These are phyloP conservation scores for Coemansia sp. DNA, from an alignment of 192 early-diverging fungal genomes.

Conservation along the genomic window DNA sequence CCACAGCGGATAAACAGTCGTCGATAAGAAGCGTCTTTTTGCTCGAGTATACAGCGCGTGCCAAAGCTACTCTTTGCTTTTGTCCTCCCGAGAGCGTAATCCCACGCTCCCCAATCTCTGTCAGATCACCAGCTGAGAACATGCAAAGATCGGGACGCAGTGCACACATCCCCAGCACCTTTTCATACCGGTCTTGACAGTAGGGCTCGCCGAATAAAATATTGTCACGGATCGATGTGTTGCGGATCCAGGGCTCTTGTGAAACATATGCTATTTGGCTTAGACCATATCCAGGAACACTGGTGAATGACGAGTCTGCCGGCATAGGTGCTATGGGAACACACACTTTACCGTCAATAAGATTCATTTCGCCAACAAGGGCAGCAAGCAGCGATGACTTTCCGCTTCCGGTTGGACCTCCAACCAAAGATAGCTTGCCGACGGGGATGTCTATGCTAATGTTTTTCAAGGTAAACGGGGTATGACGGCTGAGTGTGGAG, in stretches of 20 bases:
- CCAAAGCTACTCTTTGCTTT: constrained; percentile 80
- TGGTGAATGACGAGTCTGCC: background rate
- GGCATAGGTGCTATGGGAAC: constrained; percentile 12
- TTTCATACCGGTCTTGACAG: constrained; percentile 67
- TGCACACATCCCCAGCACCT: constrained; percentile 78
- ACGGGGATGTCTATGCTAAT: constrained; percentile 67
- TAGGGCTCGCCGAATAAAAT: constrained; percentile 80
- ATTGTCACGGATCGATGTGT: constrained; percentile 74
- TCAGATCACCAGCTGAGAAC: constrained; percentile 79
- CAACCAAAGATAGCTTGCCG: constrained; percentile 72
- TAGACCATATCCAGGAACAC: constrained; percentile 7
- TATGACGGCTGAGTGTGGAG: background rate
- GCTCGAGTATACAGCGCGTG: constrained; percentile 74
- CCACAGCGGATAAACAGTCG: constrained; percentile 90
- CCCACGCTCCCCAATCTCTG: constrained; percentile 88
- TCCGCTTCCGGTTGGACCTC: constrained; percentile 87
- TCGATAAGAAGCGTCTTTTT: constrained; percentile 64
- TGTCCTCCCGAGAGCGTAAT: constrained; percentile 84
- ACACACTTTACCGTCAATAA: constrained; percentile 20
- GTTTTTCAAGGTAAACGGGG: constrained; percentile 54
- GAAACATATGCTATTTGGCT: constrained; percentile 76
- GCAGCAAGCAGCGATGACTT: constrained; percentile 82
- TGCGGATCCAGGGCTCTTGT: constrained; percentile 71
- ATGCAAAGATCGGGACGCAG: constrained; percentile 77
- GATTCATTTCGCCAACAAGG: constrained; percentile 77